Evolutionary conservation across 179 eudicot species (phyloP), one percentile per base, ranked within the genome.

Genomic region (Spergularia azorica): DNA sequence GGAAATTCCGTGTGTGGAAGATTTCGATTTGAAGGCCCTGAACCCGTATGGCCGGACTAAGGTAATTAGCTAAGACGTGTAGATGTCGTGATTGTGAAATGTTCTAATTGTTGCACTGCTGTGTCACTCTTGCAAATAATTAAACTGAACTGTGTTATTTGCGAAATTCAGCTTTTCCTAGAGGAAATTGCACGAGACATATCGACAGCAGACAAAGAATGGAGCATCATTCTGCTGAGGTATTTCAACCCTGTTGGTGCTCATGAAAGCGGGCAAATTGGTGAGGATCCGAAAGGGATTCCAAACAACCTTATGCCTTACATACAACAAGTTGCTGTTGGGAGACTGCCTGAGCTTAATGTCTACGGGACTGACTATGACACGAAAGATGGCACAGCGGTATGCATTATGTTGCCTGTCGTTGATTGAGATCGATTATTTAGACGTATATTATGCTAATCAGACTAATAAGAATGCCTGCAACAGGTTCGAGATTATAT

Each of bases 171-270:
- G 98, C 82, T 89, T 20, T 89, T 86, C 82, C 92, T 91, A 36
- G 98, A 92, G 82, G 98, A 95, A 76, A 91, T 93, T 74, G 97
- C 97, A 26, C 84, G 93, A 36, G 98, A 95, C 77, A 81, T 93
- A 36, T 86, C 90, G 15, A 81, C 51, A 20, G 90, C 98, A 6
- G 98, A 95, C 78, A 72, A 81, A 17, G 89, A 91, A 72, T 93
- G 98, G 96, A 91, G 77, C 74, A 90, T 90, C 1, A 90, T 93
- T 63, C 72, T 93, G 81, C 81, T 95, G 18, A 87, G 98, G 81
- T 95, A 93, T 79, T 95, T 95, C 73, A 95, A 95, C 83, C 98
- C 97, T 6, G 92, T 95, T 52, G 98, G 97, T 21, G 98, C 98
- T 72, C 98, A 95, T 72, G 92, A 88, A 83, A 95, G 97, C 76